These are phyloP conservation scores for Trebouxia gelatinosa DNA, from an alignment of 163 green algal genomes.

Conservation along the genomic window DNA sequence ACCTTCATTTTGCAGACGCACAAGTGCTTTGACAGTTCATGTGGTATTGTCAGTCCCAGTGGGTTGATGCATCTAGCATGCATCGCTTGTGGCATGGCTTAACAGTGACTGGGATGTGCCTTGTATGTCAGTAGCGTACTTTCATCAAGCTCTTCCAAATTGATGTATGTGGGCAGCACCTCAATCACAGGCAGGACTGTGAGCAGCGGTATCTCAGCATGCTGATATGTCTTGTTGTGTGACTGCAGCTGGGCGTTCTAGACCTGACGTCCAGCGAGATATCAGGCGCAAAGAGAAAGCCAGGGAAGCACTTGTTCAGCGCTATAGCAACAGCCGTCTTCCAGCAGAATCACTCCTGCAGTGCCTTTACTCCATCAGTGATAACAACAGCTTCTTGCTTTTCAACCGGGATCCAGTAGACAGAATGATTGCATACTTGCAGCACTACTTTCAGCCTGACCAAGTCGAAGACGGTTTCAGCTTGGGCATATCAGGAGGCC, in stretches of 20 bases:
- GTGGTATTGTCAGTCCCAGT: too few relatives aligned
- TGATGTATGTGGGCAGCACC: too few relatives aligned
- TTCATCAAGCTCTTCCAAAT: too few relatives aligned
- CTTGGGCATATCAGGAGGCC: slow-evolving; percentile 65
- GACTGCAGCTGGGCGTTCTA: slow-evolving; percentile 42
- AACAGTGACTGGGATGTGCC: too few relatives aligned
- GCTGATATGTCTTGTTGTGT: background rate
- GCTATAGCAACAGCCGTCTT: slow-evolving; percentile 13
- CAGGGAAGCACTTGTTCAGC: slow-evolving; percentile 37
- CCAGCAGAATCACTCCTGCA: slow-evolving; percentile 76
- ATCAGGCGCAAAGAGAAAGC: slow-evolving; percentile 90
- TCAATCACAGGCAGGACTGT: too few relatives aligned
- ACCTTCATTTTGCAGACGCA: too few relatives aligned
- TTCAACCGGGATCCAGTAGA: slow-evolving; percentile 87
- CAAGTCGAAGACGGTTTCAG: slow-evolving; percentile 50
- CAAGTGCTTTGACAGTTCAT: too few relatives aligned
- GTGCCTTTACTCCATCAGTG: slow-evolving; percentile 87
- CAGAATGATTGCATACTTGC: slow-evolving; percentile 79
- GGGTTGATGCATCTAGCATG: too few relatives aligned
- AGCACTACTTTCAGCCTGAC: slow-evolving; percentile 60
- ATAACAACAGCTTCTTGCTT: slow-evolving; percentile 94
- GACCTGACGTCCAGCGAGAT: slow-evolving; percentile 76
- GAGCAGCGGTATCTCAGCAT: too few relatives aligned
- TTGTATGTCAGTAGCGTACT: too few relatives aligned
- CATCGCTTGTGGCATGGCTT: too few relatives aligned